Conservation (phyloP, 352 stramenopile genomes). For the Thalassiosira gravida region DNA sequence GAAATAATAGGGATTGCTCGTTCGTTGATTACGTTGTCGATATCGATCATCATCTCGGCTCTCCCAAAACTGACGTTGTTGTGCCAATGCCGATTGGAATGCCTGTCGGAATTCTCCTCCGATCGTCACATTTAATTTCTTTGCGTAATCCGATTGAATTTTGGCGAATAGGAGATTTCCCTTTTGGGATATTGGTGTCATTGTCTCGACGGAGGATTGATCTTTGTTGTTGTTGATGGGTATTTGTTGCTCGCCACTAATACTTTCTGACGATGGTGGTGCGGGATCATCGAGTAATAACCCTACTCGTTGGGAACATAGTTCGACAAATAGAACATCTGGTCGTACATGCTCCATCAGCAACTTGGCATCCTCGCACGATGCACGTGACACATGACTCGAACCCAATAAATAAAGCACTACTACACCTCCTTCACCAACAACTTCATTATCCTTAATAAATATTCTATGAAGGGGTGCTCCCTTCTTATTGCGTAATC, state of each 20-base stretch:
- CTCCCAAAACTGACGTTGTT: slow-evolving; percentile 56
- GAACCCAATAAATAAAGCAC: slow-evolving; percentile 84
- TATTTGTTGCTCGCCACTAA: slow-evolving; percentile 32
- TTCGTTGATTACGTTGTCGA: no score
- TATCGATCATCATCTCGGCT: slow-evolving; percentile 7
- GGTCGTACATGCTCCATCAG: slow-evolving; percentile 73
- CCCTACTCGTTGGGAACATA: slow-evolving; percentile 78
- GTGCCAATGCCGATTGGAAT: slow-evolving; percentile 57
- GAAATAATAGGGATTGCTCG: no score
- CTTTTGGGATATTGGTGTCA: slow-evolving; percentile 36
- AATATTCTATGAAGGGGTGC: slow-evolving; percentile 51
- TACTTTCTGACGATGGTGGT: no score
- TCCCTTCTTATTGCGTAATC: slow-evolving; percentile 33
- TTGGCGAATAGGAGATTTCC: slow-evolving; percentile 65
- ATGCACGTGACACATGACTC: slow-evolving; percentile 80
- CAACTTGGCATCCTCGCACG: slow-evolving; percentile 67
- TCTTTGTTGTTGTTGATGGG: slow-evolving; percentile 19
- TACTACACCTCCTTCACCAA: slow-evolving; percentile 13
- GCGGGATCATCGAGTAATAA: slow-evolving; percentile 54
- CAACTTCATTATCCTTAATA: no score
- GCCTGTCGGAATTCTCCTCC: slow-evolving; percentile 79
- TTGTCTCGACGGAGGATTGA: slow-evolving; percentile 2
- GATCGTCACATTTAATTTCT: slow-evolving; percentile 80
- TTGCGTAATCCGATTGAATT: slow-evolving; percentile 83
- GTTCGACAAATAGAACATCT: slow-evolving; percentile 35